phyloP scores from a whole-genome alignment of 2,329 filamentous ascomycete genomes.

The Leptographium wingfieldii region DNA sequence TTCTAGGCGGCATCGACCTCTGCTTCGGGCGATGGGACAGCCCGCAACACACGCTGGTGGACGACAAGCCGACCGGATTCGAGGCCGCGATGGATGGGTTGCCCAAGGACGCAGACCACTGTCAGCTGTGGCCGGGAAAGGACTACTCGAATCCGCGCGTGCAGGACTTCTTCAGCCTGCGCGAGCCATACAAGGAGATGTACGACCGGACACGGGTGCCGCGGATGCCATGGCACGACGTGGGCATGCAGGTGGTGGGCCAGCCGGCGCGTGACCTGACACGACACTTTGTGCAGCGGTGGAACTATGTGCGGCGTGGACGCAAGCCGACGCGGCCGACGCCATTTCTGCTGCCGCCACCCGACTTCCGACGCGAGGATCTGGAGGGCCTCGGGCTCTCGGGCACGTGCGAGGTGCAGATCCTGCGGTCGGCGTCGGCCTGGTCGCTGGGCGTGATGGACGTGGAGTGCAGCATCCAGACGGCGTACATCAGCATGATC shows the following conservation, averaged over 20 bases:
- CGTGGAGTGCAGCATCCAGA: slow-evolving; percentile 90
- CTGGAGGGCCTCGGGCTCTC: slow-evolving; percentile 78
- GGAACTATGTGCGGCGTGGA: slow-evolving; percentile 92
- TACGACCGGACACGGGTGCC: slow-evolving; percentile 83
- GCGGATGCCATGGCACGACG: slow-evolving; percentile 97
- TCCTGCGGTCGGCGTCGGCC: slow-evolving; percentile 74
- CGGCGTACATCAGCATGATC: slow-evolving; percentile 88
- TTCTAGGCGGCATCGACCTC: slow-evolving; percentile 88
- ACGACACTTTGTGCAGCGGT: slow-evolving; percentile 91
- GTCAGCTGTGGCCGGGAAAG: slow-evolving; percentile 92
- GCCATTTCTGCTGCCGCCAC: slow-evolving; percentile 83
- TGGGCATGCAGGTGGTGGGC: slow-evolving; percentile 93
- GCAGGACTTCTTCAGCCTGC: slow-evolving; percentile 85
- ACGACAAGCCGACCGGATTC: slow-evolving; percentile 92
- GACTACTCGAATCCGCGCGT: slow-evolving; percentile 96
- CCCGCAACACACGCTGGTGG: slow-evolving; percentile 77
- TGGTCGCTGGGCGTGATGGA: slow-evolving; percentile 89
- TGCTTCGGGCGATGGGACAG: slow-evolving; percentile 98
- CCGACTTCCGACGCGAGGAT: slow-evolving; percentile 78
- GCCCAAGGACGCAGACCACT: slow-evolving; percentile 84
- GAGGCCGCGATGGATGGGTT: slow-evolving; percentile 50
- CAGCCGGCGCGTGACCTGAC: slow-evolving; percentile 91
- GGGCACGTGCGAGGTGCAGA: slow-evolving; percentile 93
- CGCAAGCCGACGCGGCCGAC: slow-evolving; percentile 88
- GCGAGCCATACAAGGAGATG: slow-evolving; percentile 97